phyloP scores from a whole-genome alignment of 2,329 filamentous ascomycete species.

The Nemania serpens region DNA sequence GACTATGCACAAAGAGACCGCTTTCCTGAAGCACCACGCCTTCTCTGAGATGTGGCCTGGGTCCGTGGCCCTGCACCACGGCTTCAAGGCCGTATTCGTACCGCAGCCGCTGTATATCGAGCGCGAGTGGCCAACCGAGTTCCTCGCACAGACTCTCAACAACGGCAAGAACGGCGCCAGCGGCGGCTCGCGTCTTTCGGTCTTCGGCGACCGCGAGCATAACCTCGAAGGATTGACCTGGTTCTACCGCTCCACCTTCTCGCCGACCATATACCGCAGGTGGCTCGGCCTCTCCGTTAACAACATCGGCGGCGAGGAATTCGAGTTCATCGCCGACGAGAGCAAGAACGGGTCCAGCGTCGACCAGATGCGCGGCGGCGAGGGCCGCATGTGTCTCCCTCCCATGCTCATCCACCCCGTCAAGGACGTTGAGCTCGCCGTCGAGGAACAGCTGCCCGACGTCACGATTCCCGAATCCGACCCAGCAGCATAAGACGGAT shows the following conservation, averaged over 20 bases:
- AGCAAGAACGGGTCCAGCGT: slow-evolving; percentile 56
- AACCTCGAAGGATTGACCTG: slow-evolving; percentile 86
- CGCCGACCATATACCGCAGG: slow-evolving; percentile 77
- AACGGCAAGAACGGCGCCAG: slow-evolving; percentile 74
- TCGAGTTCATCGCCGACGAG: slow-evolving; percentile 64
- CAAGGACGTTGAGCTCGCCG: slow-evolving; percentile 72
- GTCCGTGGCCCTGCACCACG: slow-evolving; percentile 82
- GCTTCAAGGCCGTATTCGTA: slow-evolving; percentile 31
- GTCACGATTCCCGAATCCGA: slow-evolving; percentile 56
- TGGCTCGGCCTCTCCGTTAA: slow-evolving; percentile 86
- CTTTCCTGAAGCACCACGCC: slow-evolving; percentile 82
- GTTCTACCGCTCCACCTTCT: slow-evolving; percentile 89
- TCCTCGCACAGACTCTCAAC: slow-evolving; percentile 81
- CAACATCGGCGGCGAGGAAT: slow-evolving; percentile 77
- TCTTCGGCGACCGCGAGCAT: slow-evolving; percentile 85
- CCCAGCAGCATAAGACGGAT: slow-evolving; percentile 47
- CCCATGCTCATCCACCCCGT: slow-evolving; percentile 89
- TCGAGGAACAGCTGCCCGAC: slow-evolving; percentile 59
- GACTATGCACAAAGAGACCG: slow-evolving; percentile 90
- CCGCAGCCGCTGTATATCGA: slow-evolving; percentile 90
- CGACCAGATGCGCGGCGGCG: slow-evolving; percentile 64
- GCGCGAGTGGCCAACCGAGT: slow-evolving; percentile 80
- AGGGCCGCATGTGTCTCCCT: slow-evolving; percentile 88
- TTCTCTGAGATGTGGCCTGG: slow-evolving; percentile 97
- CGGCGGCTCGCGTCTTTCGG: slow-evolving; percentile 72